Percentiles rank a stretch among this genome's conserved stretches.
phyloP scores from a whole-genome alignment of 768 basidiomycete genomes.

The Lactifluus echinatus region DNA sequence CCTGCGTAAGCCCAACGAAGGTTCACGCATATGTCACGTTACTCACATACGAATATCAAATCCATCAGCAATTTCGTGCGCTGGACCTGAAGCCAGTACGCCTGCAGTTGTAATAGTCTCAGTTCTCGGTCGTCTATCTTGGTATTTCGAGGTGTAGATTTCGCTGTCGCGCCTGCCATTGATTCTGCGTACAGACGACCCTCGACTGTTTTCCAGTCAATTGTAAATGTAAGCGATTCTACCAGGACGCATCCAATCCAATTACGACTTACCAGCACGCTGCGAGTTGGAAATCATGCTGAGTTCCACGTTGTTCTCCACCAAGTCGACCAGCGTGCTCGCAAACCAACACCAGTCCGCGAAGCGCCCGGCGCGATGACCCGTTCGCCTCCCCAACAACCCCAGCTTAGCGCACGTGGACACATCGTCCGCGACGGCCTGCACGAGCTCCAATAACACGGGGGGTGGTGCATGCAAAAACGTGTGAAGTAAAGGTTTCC shows the following conservation, averaged over 20 bases:
- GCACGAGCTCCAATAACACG: slow-evolving; percentile 68
- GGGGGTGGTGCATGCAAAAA: slow-evolving; percentile 76
- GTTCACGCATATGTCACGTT: slow-evolving; percentile 12
- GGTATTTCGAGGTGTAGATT: slow-evolving; percentile 49
- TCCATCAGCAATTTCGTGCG: slow-evolving; percentile 74
- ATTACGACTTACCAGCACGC: slow-evolving; percentile 44
- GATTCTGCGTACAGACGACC: slow-evolving; percentile 66
- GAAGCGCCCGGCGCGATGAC: slow-evolving; percentile 62
- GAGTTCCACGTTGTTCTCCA: slow-evolving; percentile 77
- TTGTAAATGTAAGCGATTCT: slow-evolving; percentile 3
- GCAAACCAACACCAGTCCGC: slow-evolving; percentile 86
- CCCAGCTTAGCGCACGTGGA: slow-evolving; percentile 67
- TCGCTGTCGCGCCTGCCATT: slow-evolving; percentile 58
- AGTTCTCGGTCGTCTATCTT: slow-evolving; percentile 68
- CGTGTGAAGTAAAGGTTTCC: slow-evolving; percentile 60
- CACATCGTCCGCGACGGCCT: slow-evolving; percentile 70
- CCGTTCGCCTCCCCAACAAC: slow-evolving; percentile 52
- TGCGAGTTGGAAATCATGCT: slow-evolving; percentile 57
- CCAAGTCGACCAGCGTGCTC: slow-evolving; percentile 67
- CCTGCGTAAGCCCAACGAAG: slow-evolving; percentile 1
- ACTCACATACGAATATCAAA: slow-evolving; percentile 77
- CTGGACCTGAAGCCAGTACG: slow-evolving; percentile 67
- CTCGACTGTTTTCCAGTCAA: slow-evolving; percentile 47
- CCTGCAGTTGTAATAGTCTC: slow-evolving; percentile 54
- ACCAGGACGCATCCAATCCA: background rate